Evolutionary conservation across 2,329 filamentous ascomycete genomes (phyloP), one percentile per base, ranked within the genome.

Genomic region (Ascochyta viciae-villosae): DNA sequence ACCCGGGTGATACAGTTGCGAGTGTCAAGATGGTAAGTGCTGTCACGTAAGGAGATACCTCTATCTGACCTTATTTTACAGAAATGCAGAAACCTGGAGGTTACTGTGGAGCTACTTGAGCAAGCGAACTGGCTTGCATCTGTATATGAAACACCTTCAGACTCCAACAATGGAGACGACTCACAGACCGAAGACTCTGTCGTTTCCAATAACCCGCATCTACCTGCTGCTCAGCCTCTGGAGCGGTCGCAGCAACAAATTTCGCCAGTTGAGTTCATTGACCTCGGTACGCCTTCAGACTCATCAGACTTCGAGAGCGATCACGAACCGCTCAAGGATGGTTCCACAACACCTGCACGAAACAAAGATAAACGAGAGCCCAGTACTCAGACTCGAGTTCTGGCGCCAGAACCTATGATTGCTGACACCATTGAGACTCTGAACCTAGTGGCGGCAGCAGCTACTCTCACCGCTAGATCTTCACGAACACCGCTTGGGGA

Each of bases 71-170:
- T 35, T 13, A 87, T 13, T 69, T 95, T 13, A 76, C 76, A 74
- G 6, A 84, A 86, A 64, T 86, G 87, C 44, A 74, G 77, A 10
- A 82, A 77, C 33, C 77, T 96, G 50, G 87, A 94, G 56, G 77
- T 80, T 4, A 91, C 82, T 3, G 75, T 96, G 0, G 82, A 85
- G 33, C 83, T 89, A 50, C 83, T 84, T 44, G 78, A 88, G 65
- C 74, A 84, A 35, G 71, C 81, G 8, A 66, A 69, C 26, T 86
- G 81, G 80, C 78, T 78, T 44, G 22, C 60, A 3, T 50, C 40
- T 2, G 62, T 72, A 8, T 72, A 70, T 56, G 50, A 24, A 31
- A 9, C 41, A 8, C 24, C 23, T 12, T 35, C 50, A 6, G 41
- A 37, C 2, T 19, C 23, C 10, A 26, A 31, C 27, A 54, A 40